A percentile compares a stretch with the other conserved stretches of the same genome.
Conservation (phyloP, 2,329 filamentous ascomycete species). For the Fusarium poae region DNA sequence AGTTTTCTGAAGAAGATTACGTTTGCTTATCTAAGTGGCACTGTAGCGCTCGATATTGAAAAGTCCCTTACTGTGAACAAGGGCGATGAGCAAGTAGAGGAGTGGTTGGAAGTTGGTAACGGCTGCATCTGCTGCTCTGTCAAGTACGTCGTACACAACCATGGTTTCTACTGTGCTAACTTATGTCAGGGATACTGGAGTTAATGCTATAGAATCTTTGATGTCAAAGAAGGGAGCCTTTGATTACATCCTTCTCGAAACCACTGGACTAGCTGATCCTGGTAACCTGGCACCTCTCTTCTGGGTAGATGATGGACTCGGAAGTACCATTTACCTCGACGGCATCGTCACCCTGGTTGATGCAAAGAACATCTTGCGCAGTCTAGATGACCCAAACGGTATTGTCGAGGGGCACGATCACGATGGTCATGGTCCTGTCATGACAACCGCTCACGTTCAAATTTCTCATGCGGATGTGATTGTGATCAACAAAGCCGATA, state of each 20-base stretch:
- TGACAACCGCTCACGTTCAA: constrained; percentile 95
- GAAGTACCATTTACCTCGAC: constrained; percentile 95
- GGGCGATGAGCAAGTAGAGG: constrained; percentile 83
- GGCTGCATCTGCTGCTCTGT: constrained; percentile 98
- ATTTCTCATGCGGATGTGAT: constrained; percentile 97
- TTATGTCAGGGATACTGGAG: constrained; percentile 80
- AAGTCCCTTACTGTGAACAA: constrained; percentile 93
- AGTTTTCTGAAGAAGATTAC: constrained; percentile 49
- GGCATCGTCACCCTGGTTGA: constrained; percentile 97
- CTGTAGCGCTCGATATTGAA: constrained; percentile 89
- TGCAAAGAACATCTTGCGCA: constrained; percentile 88
- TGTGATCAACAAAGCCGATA: constrained; percentile 92
- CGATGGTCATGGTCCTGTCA: constrained; percentile 71
- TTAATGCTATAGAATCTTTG: constrained; percentile 93
- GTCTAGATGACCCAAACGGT: constrained; percentile 78
- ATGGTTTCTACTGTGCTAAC: constrained; percentile 42
- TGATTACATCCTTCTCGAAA: constrained; percentile 97
- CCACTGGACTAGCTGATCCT: constrained; percentile 93
- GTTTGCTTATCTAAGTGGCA: constrained; percentile 23
- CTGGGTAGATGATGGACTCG: constrained; percentile 96
- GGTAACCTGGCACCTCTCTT: constrained; percentile 96
- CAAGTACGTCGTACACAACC: constrained; percentile 68
- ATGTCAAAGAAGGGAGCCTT: constrained; percentile 96
- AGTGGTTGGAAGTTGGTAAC: constrained; percentile 96
- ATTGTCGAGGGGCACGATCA: constrained; percentile 66